Evolutionary conservation across 495 filamentous ascomycete species (phyloP).

Genomic region (Penicillium soppii): DNA sequence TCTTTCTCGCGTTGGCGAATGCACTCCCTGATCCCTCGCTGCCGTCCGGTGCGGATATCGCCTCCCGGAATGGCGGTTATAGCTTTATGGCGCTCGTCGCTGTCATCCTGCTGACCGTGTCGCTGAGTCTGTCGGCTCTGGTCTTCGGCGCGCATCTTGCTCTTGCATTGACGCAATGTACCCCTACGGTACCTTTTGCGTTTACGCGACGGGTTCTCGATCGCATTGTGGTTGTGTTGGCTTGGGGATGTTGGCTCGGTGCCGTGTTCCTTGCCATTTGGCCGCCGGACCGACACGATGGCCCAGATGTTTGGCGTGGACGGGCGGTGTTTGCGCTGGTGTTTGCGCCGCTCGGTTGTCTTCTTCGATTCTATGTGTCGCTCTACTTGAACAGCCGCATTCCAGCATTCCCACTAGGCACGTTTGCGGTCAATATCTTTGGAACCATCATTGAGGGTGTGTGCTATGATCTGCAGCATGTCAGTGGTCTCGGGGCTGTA

Average conservation of each 20-base stretch:
- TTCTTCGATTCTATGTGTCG: constrained; percentile 68
- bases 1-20: constrained; percentile 82
- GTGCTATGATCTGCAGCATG: constrained; percentile 72
- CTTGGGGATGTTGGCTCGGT: constrained; percentile 74
- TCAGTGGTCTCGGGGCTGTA: constrained; percentile 20
- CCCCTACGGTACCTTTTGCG: constrained; percentile 56
- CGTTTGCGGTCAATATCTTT: constrained; percentile 78
- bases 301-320: constrained; percentile 61
- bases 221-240: constrained; percentile 58
- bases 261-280: constrained; percentile 71
- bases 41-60: constrained; percentile 10
- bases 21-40: constrained; percentile 54
- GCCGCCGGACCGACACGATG: constrained; percentile 61
- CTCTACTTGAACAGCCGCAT: constrained; percentile 65
- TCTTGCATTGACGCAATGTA: constrained; percentile 47
- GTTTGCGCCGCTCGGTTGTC: constrained; percentile 81
- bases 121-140: constrained; percentile 57
- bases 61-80: constrained; percentile 69
- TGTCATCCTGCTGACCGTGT: constrained; percentile 65
- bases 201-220: constrained; percentile 63
- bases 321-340: constrained; percentile 72
- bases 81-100: constrained; percentile 77
- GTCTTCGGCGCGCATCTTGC: constrained; percentile 67
- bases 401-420: constrained; percentile 79
- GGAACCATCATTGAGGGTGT: constrained; percentile 68